A percentile compares a stretch with the other conserved stretches of the same genome.
Evolutionary conservation across 2,329 filamentous ascomycete species (phyloP).

Genomic region (Ceratocystiopsis minuta): DNA sequence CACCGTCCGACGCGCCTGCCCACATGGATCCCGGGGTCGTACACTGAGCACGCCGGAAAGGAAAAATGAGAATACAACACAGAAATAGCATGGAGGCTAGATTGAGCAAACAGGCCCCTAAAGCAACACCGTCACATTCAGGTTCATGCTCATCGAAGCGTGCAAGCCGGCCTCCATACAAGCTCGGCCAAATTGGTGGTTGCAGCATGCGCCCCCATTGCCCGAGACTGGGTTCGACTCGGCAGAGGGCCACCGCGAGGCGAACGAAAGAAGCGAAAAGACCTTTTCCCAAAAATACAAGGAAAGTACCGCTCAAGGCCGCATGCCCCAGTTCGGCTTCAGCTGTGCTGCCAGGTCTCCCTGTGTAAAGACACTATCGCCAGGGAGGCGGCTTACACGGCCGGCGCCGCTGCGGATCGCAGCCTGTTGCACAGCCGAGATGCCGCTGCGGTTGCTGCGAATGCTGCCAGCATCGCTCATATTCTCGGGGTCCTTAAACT

Average conservation of each 20-base stretch:
- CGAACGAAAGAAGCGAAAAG: background rate
- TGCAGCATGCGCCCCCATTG: background rate
- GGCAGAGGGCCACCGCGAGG: background rate
- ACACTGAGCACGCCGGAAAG: too few species aligned
- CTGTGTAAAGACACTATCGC: slow-evolving; percentile 61
- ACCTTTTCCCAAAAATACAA: background rate
- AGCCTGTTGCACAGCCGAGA: slow-evolving; percentile 50
- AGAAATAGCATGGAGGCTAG: too few species aligned
- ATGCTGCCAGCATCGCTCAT: slow-evolving; percentile 52
- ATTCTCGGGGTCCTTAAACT: slow-evolving; percentile 44
- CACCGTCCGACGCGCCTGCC: too few species aligned
- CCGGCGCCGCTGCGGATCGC: slow-evolving; percentile 72
- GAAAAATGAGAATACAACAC: too few species aligned
- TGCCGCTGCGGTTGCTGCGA: slow-evolving; percentile 55
- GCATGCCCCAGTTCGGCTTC: slow-evolving; percentile 42
- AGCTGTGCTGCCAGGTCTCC: slow-evolving; percentile 44
- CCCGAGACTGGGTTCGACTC: too few species aligned
- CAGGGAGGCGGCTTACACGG: slow-evolving; percentile 68
- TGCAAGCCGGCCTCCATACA: too few species aligned
- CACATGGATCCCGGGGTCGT: too few species aligned
- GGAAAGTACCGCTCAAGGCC: slow-evolving; percentile 13
- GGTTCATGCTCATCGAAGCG: too few species aligned
- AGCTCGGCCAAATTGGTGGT: too few species aligned
- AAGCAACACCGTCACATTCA: too few species aligned
- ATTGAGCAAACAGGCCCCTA: too few species aligned